Conservation (phyloP, 441 rosid genomes). For the Corymbia calophylla region DNA sequence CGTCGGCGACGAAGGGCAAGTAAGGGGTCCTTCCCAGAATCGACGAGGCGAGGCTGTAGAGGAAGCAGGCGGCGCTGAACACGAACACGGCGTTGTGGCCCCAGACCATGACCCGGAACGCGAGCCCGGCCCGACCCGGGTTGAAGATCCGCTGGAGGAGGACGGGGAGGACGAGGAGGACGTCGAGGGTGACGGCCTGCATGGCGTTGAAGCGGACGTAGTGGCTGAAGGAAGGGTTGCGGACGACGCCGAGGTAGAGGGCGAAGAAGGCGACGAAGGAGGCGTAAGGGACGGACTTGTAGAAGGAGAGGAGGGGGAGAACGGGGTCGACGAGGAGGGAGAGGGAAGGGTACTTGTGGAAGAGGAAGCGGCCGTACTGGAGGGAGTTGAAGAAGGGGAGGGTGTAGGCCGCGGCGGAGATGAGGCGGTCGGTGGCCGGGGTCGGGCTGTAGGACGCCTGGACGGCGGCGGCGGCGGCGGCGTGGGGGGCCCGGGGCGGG, state of each 20-base stretch:
- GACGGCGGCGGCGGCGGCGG: neutral
- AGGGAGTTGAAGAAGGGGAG: slow-evolving; percentile 64
- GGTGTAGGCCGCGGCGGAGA: slow-evolving; percentile 60
- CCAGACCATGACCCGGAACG: slow-evolving; percentile 59
- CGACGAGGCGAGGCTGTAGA: slow-evolving; percentile 40
- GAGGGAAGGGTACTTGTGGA: slow-evolving; percentile 47
- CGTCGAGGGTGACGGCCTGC: slow-evolving; percentile 90
- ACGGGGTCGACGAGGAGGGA: slow-evolving; percentile 54
- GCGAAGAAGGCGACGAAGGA: slow-evolving; percentile 82
- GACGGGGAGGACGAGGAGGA: slow-evolving; percentile 60
- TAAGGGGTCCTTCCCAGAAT: slow-evolving; percentile 69
- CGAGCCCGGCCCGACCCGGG: slow-evolving; percentile 52
- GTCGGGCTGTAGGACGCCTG: slow-evolving; percentile 52
- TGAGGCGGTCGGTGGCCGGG: slow-evolving; percentile 64
- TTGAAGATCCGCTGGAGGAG: slow-evolving; percentile 49
- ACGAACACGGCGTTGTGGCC: slow-evolving; percentile 60
- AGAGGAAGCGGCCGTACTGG: slow-evolving; percentile 76
- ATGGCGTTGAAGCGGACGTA: slow-evolving; percentile 73
- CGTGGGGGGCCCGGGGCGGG: neutral
- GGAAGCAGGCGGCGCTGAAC: slow-evolving; percentile 62
- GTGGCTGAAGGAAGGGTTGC: slow-evolving; percentile 56
- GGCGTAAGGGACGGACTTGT: slow-evolving; percentile 63
- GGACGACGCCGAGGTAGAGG: slow-evolving; percentile 56
- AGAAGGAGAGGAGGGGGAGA: slow-evolving; percentile 56
- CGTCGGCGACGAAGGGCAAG: slow-evolving; percentile 76